These are phyloP conservation scores for Podospora didyma DNA, from an alignment of 495 filamentous ascomycete genomes.

Conservation along the genomic window DNA sequence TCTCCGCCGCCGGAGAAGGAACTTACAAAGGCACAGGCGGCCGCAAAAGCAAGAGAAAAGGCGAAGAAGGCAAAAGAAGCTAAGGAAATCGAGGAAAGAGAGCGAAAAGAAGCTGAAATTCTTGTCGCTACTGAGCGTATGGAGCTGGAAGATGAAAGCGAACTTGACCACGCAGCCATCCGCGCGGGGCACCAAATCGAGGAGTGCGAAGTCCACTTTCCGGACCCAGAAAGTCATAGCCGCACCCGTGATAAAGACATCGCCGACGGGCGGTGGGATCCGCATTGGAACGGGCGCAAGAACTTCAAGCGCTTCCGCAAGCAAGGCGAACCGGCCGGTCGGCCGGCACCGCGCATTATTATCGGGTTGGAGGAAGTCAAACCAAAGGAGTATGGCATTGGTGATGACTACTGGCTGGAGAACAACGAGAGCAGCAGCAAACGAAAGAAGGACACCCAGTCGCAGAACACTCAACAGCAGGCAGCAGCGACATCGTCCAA, in stretches of 20 bases:
- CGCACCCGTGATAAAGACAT: slow-evolving; percentile 38
- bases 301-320: slow-evolving; percentile 92
- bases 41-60: slow-evolving; percentile 46
- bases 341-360: slow-evolving; percentile 56
- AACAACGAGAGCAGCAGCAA: slow-evolving; percentile 19
- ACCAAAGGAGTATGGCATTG: slow-evolving; percentile 75
- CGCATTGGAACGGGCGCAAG: slow-evolving; percentile 89
- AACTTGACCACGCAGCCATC: slow-evolving; percentile 65
- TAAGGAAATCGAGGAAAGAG: slow-evolving; percentile 61
- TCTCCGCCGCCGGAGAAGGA: slow-evolving; percentile 15
- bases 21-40: slow-evolving; percentile 13
- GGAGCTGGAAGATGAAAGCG: slow-evolving; percentile 44
- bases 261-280: slow-evolving; percentile 71
- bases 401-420: slow-evolving; percentile 77
- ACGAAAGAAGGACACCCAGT: slow-evolving; percentile 26
- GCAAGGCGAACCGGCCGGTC: slow-evolving; percentile 48
- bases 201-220: slow-evolving; percentile 62
- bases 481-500: not conserved
- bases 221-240: slow-evolving; percentile 11
- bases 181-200: slow-evolving; percentile 75
- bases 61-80: slow-evolving; percentile 52
- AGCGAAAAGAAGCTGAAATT: slow-evolving; percentile 66
- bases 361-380: slow-evolving; percentile 76
- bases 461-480: slow-evolving; percentile 13
- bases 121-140: slow-evolving; percentile 57